These are phyloP conservation scores for Stemphylium vesicarium DNA, from an alignment of 2,329 filamentous ascomycete species.

Conservation along the genomic window DNA sequence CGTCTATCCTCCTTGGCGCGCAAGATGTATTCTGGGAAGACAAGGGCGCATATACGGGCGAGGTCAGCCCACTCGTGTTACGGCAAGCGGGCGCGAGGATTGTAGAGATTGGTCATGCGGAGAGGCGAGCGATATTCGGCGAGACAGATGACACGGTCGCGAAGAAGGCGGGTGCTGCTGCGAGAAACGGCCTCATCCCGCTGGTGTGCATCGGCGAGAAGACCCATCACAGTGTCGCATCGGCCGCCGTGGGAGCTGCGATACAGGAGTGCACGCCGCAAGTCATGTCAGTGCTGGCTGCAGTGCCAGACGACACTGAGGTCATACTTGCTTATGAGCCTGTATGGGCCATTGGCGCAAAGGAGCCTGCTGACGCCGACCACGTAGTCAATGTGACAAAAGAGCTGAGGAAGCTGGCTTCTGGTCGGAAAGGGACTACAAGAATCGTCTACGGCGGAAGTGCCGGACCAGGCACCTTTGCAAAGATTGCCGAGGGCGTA, in stretches of 20 bases:
- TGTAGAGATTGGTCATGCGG: conserved; percentile 82
- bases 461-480: conserved; percentile 79
- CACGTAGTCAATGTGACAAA: conserved; percentile 75
- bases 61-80: conserved; percentile 73
- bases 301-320: conserved; percentile 67
- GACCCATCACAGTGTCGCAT: conserved; percentile 54
- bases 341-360: conserved; percentile 85
- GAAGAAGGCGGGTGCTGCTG: conserved; percentile 72
- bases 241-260: conserved; percentile 62
- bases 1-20: conserved; percentile 70
- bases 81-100: conserved; percentile 71
- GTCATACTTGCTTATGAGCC: conserved; percentile 85
- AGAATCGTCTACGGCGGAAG: conserved; percentile 83
- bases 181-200: conserved; percentile 73
- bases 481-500: conserved; percentile 69
- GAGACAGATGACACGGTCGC: conserved; percentile 75
- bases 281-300: conserved; percentile 67
- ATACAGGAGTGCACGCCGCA: conserved; percentile 71
- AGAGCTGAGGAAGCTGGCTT: conserved; percentile 65
- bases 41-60: conserved; percentile 76
- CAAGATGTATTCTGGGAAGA: conserved; percentile 77
- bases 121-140: conserved; percentile 72
- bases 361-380: conserved; percentile 71
- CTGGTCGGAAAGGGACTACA: conserved; percentile 61
- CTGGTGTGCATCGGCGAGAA: conserved; percentile 82